Percentiles rank a stretch among this genome's conserved stretches.
These are phyloP conservation scores for Jatropha multifida DNA, from an alignment of 441 rosid genomes.

Conservation along the genomic window DNA sequence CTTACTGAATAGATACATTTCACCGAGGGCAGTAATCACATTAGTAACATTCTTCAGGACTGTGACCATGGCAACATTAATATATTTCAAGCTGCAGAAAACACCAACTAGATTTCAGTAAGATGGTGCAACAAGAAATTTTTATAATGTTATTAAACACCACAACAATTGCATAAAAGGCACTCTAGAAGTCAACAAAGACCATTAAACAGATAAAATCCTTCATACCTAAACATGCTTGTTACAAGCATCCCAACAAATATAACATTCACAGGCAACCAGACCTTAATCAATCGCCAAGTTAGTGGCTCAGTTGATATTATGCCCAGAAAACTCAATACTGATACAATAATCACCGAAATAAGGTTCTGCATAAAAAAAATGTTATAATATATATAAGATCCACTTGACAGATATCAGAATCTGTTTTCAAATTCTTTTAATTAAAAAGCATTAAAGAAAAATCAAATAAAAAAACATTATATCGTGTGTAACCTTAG, in stretches of 20 bases:
- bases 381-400: conserved; percentile 12
- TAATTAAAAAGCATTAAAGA: conserved; percentile 1
- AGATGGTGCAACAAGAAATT: conserved; percentile 4
- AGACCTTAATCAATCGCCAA: conserved; percentile 78
- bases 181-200: background rate
- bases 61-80: conserved; percentile 98
- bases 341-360: conserved; percentile 76
- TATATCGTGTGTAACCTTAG: background rate
- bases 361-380: conserved; percentile 76
- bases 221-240: conserved; percentile 94
- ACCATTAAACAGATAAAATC: background rate
- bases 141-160: background rate
- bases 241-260: conserved; percentile 99
- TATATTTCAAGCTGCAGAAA: conserved; percentile 81
- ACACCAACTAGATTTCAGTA: conserved; percentile 1
- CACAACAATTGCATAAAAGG: background rate
- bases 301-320: conserved; percentile 88
- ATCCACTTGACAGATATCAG: conserved; percentile 14
- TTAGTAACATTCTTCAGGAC: conserved; percentile 97
- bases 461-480: background rate
- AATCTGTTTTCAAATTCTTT: background rate
- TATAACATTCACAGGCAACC: conserved; percentile 95
- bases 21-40: conserved; percentile 92
- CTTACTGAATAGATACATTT: conserved; percentile 93
- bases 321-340: conserved; percentile 63